phyloP scores from a whole-genome alignment of 2,329 filamentous ascomycete genomes.

The Pseudocercospora cruenta region DNA sequence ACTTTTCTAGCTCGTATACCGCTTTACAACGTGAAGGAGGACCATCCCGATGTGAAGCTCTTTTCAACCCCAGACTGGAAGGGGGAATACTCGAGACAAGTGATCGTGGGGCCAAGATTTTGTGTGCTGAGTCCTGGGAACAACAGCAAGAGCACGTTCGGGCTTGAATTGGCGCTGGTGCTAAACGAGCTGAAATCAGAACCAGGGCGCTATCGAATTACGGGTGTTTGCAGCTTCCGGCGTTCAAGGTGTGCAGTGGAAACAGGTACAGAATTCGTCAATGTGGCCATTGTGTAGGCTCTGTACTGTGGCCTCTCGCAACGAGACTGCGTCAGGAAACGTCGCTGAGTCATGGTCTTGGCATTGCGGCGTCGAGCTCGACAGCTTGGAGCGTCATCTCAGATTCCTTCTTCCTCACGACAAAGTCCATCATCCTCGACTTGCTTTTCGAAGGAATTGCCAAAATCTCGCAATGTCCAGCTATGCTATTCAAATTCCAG shows the following conservation, averaged over 20 bases:
- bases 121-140: too few relatives aligned
- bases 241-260: neutral
- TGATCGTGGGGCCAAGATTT: neutral
- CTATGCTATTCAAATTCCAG: conserved; percentile 6
- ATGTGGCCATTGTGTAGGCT: neutral
- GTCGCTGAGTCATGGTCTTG: neutral
- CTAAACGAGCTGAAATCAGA: neutral
- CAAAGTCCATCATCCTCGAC: too few relatives aligned
- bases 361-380: neutral
- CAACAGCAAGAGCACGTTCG: neutral
- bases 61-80: neutral
- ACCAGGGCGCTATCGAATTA: neutral
- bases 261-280: neutral
- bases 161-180: neutral
- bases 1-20: neutral
- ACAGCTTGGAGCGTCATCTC: neutral
- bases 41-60: too few relatives aligned
- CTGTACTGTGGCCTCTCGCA: neutral
- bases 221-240: neutral
- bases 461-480: neutral
- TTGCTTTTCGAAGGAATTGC: too few relatives aligned
- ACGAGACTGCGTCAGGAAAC: too few relatives aligned
- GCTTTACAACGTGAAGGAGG: neutral
- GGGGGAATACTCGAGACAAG: neutral
- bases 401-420: neutral